Evolutionary conservation across 2,329 filamentous ascomycete genomes (phyloP), one percentile per base, ranked within the genome.

Genomic region (Trichoderma sp.): DNA sequence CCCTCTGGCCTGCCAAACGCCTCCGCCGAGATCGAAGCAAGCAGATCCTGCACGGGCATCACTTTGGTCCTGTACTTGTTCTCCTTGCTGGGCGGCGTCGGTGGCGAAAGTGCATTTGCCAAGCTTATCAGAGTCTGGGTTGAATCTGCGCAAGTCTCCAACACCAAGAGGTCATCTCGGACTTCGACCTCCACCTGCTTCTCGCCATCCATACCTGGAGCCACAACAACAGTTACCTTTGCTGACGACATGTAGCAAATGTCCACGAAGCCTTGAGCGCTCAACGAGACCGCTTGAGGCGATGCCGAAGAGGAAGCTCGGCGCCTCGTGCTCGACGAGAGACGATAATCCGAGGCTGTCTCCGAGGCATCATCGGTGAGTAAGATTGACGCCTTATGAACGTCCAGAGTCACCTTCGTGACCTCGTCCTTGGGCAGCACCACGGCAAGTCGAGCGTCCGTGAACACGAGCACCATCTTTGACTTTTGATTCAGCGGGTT

Each of bases 61-160:
- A 96, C 85, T 67, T 94, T 87, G 0, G 93, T 97, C 43, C 91
- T 86, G 75, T 96, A 99, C 73, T 95, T 95, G 69, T 89, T 86
- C 70, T 90, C 89, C 67, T 90, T 92, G 72, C 86, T 94, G 1
- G 93, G 92, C 0, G 93, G 90, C 7, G 87, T 88, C 1, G 95
- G 94, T 5, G 94, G 95, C 44, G 89, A 88, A 5, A 99, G 82
- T 0, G 90, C 93, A 71, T 90, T 92, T 17, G 93, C 79, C 48
- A 96, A 84, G 2, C 85, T 83, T 60, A 97, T 89, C 15, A 99
- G 82, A 0, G 95, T 99, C 75, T 97, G 93, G 0, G 93, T 98
- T 1, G 95, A 99, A 77, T 99, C 95, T 34, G 95, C 95, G 72
- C 96, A 99, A 1, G 93, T 96, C 76, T 99, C 95, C 7, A 99